Conservation (phyloP, 768 basidiomycete species). For the Filobasidium floriforme region DNA sequence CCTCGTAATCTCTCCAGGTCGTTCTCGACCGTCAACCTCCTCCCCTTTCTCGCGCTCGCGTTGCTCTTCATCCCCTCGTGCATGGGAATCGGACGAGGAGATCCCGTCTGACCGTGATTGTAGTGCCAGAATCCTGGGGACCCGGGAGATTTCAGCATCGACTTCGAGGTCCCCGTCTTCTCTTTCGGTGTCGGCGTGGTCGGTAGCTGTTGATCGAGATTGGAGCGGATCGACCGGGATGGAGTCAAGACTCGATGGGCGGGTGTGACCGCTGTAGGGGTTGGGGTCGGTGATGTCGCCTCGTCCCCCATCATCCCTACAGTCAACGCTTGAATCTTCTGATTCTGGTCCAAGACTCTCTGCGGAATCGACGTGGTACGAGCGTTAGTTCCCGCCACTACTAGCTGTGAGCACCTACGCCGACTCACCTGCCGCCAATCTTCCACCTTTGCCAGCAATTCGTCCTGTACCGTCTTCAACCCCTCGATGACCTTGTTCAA, state of each 20-base stretch:
- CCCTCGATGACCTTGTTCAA: constrained; percentile 40
- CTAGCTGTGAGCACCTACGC: background rate
- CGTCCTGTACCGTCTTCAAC: constrained; percentile 36
- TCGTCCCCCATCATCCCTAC: constrained; percentile 1
- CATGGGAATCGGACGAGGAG: constrained; percentile 20
- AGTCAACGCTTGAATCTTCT: constrained; percentile 34
- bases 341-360: constrained; percentile 29
- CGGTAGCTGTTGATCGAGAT: background rate
- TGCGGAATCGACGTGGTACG: background rate
- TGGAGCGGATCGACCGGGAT: background rate
- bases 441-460: constrained; percentile 38
- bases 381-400: background rate
- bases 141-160: background rate
- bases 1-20: constrained; percentile 34
- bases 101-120: constrained; percentile 7
- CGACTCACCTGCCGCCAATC: constrained; percentile 37
- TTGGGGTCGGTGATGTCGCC: background rate
- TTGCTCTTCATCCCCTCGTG: constrained; percentile 25
- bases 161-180: background rate
- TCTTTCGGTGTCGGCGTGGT: background rate
- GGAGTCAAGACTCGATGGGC: background rate
- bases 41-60: constrained; percentile 26
- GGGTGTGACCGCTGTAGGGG: background rate
- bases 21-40: constrained; percentile 41
- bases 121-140: constrained; percentile 1